These are phyloP conservation scores for Plantago major DNA, from an alignment of 257 asterid species.

Conservation along the genomic window DNA sequence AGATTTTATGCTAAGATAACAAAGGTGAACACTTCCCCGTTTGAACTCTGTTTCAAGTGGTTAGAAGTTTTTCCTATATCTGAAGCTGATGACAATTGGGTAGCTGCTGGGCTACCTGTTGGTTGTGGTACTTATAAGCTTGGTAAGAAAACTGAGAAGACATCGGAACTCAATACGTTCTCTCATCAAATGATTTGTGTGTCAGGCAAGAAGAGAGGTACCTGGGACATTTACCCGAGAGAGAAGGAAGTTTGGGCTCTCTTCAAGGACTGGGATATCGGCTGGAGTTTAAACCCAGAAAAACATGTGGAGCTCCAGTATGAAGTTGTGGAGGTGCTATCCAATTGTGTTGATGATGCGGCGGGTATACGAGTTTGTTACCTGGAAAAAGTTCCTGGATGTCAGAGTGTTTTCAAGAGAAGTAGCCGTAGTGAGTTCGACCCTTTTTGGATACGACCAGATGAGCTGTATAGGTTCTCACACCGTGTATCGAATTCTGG, in stretches of 20 bases:
- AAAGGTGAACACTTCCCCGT: slow-evolving; percentile 36
- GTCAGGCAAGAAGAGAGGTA: slow-evolving; percentile 38
- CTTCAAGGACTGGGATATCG: slow-evolving; percentile 56
- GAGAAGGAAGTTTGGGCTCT: slow-evolving; percentile 82
- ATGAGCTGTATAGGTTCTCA: slow-evolving; percentile 54
- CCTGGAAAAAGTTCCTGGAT: slow-evolving; percentile 56
- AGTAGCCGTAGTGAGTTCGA: slow-evolving; percentile 19
- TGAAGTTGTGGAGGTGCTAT: slow-evolving; percentile 65
- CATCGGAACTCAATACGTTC: slow-evolving; percentile 30
- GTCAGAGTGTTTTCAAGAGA: slow-evolving; percentile 55
- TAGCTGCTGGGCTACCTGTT: slow-evolving; percentile 38
- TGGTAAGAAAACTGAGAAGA: slow-evolving; percentile 22
- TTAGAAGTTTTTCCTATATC: slow-evolving; percentile 55
- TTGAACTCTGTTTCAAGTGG: slow-evolving; percentile 52
- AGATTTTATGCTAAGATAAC: slow-evolving; percentile 66
- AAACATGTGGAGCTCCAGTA: slow-evolving; percentile 36
- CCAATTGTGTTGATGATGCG: slow-evolving; percentile 34
- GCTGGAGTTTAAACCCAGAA: slow-evolving; percentile 46
- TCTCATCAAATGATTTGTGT: slow-evolving; percentile 47
- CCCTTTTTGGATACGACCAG: slow-evolving; percentile 31
- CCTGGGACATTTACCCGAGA: slow-evolving; percentile 47
- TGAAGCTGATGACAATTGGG: slow-evolving; percentile 32
- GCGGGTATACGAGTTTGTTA: slow-evolving; percentile 46
- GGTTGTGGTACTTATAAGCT: slow-evolving; percentile 63
- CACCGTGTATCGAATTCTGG: slow-evolving; percentile 48